phyloP scores from a whole-genome alignment of 192 early-diverging fungal species.

The Podila epigama region DNA sequence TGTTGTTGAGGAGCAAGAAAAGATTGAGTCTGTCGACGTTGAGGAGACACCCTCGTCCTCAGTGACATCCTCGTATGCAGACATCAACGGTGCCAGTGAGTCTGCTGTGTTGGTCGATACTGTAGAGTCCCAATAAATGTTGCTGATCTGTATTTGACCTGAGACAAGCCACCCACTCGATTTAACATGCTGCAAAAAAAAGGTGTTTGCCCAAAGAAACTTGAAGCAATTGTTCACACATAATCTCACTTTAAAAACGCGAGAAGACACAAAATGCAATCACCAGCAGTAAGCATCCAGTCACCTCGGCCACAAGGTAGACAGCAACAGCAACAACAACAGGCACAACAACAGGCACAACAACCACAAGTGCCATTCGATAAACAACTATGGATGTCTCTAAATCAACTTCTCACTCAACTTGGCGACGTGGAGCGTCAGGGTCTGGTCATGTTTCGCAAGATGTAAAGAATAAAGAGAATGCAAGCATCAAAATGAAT shows the following conservation, averaged over 20 bases:
- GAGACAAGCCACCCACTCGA: no score
- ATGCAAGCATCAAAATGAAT: background rate
- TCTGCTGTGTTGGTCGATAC: background rate
- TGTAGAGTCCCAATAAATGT: no score
- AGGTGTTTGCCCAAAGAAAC: no score
- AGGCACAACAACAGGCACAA: slow-evolving; percentile 5
- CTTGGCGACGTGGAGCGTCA: slow-evolving; percentile 44
- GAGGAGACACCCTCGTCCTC: background rate
- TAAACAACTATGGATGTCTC: slow-evolving; percentile 38
- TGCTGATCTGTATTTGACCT: no score
- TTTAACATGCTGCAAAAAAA: background rate
- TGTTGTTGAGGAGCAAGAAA: background rate
- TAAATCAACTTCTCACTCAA: slow-evolving; percentile 31
- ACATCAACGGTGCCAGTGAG: background rate
- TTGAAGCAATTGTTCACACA: no score
- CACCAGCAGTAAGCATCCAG: slow-evolving; percentile 43
- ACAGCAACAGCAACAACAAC: background rate
- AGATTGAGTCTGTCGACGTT: background rate
- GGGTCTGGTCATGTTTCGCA: slow-evolving; percentile 47
- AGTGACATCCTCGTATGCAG: background rate
- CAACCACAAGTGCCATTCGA: slow-evolving; percentile 35
- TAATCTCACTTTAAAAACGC: no score
- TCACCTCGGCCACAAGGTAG: slow-evolving; percentile 30
- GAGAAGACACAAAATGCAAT: slow-evolving; percentile 24
- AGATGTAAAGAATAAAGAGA: slow-evolving; percentile 19